Base-by-base conservation (phyloP, 163 green algal genomes). In the Chloromonas sp. region DNA sequence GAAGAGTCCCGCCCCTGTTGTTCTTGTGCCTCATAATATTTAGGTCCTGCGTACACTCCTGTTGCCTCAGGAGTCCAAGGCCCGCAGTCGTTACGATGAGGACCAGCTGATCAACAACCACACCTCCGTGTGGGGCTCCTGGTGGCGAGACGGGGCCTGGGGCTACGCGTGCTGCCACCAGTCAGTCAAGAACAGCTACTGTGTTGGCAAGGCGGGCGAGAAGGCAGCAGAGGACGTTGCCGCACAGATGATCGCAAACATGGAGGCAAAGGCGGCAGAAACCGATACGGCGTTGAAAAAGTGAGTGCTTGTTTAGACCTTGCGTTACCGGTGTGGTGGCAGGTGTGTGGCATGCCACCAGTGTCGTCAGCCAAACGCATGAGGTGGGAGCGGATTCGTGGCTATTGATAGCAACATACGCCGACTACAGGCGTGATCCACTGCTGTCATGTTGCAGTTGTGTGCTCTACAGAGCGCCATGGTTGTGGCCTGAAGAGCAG, bases 21-120 rank as follows among this genome's bases (percentile, higher is more conserved):
- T 36, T 36, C 36, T 36, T 36, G 36, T 36, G 36, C 36, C 36
- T 36, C 36, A 36, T 36, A 36, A 36, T 36, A 36, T 36, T 36
- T 36, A 36, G 36, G 36, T 36, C 36, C 36, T 36, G 36, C 36
- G 36, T 36, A 36, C 36, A 36, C 36, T 36, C 36, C 36, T 36
- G 36, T 36, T 36, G 36, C 36, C 36, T 36, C 85, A 93, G 84
- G 95, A 98, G 87, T 88, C 91, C n/a, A 92, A 95, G 87, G 89
- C 91, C n/a, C 88, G 87, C 70, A 94, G 87, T 14, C 87, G 93
- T n/a, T 99, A 99, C 86, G 96, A 99, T 89, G 97, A 99, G 91
- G 97, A 99, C 83, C 95, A 98, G 83, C 86, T 93, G 58, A 84
- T 94, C 59, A 94, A 96, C 86, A 99, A 99, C 89, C 97, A 99